Percentiles rank a stretch among this genome's conserved stretches.
Conservation (phyloP, 352 stramenopile genomes). For the Globisporangium sylvaticum region DNA sequence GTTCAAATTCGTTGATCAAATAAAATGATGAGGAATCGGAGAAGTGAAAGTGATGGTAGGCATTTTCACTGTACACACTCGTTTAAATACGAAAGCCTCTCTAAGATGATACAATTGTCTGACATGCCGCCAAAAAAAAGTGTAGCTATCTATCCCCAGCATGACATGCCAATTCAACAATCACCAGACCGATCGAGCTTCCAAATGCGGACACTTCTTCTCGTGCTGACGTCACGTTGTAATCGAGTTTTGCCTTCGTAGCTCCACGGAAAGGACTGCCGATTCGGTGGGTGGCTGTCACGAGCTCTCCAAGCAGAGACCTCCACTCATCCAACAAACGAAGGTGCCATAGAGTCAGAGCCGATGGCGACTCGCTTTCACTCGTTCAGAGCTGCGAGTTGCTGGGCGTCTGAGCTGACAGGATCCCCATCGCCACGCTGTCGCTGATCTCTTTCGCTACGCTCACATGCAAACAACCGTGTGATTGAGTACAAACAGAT, state of each 20-base stretch:
- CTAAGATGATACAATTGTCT: background rate
- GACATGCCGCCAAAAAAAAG: background rate
- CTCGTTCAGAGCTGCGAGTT: background rate
- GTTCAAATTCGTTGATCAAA: background rate
- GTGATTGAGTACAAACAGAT: background rate
- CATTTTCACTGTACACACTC: background rate
- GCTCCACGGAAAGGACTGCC: background rate
- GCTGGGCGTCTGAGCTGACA: slow-evolving; percentile 10
- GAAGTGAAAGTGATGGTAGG: background rate
- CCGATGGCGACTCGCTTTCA: background rate
- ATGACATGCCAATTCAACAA: background rate
- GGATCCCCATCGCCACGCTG: slow-evolving; percentile 41
- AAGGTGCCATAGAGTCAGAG: background rate
- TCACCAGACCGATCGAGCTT: background rate
- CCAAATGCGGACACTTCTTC: background rate
- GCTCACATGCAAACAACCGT: background rate
- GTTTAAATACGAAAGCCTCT: background rate
- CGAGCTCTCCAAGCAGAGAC: background rate
- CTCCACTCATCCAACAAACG: background rate
- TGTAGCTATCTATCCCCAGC: background rate
- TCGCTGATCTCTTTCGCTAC: slow-evolving; percentile 36
- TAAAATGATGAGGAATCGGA: background rate
- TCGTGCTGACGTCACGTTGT: background rate
- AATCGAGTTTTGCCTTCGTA: background rate
- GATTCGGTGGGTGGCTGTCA: background rate